Percentiles rank a stretch among this genome's conserved stretches.
Conservation (phyloP, 2,329 filamentous ascomycete genomes). For the Dactylellina leptospora region DNA sequence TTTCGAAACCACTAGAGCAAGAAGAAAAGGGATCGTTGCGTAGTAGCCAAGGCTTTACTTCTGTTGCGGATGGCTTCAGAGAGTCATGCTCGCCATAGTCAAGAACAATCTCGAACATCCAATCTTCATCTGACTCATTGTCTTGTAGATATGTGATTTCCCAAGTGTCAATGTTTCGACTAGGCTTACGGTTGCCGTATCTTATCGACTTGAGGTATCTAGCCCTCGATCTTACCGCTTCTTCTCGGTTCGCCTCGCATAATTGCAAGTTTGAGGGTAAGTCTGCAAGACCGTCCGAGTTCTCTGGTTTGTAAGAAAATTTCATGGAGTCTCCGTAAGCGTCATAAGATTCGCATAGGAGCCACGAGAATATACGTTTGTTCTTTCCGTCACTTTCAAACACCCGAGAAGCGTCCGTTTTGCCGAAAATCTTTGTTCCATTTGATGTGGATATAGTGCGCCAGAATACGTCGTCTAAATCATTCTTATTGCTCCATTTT, state of each 20-base stretch:
- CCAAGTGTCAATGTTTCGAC: background rate
- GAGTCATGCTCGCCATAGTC: constrained; percentile 60
- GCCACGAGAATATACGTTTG: background rate
- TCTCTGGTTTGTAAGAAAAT: background rate
- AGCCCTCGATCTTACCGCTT: background rate
- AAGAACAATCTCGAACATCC: constrained; percentile 57
- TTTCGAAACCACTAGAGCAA: constrained; percentile 58
- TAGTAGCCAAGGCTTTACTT: constrained; percentile 31
- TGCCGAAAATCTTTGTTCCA: constrained; percentile 49
- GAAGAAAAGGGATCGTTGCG: constrained; percentile 59
- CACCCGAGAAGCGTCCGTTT: constrained; percentile 4
- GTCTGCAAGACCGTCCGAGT: background rate
- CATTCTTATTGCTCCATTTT: constrained; percentile 28
- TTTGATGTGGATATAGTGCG: constrained; percentile 51
- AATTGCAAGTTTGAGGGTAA: background rate
- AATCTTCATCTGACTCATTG: background rate
- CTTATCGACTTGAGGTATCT: constrained; percentile 17
- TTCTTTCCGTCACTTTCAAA: background rate
- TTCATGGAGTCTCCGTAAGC: background rate
- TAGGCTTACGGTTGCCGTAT: constrained; percentile 15
- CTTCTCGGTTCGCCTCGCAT: background rate
- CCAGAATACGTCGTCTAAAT: constrained; percentile 53
- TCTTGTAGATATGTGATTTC: background rate
- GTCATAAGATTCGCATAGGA: constrained; percentile 1
- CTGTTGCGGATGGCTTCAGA: constrained; percentile 20